These are phyloP conservation scores for Ustulina deusta DNA, from an alignment of 2,329 filamentous ascomycete genomes.

Conservation along the genomic window DNA sequence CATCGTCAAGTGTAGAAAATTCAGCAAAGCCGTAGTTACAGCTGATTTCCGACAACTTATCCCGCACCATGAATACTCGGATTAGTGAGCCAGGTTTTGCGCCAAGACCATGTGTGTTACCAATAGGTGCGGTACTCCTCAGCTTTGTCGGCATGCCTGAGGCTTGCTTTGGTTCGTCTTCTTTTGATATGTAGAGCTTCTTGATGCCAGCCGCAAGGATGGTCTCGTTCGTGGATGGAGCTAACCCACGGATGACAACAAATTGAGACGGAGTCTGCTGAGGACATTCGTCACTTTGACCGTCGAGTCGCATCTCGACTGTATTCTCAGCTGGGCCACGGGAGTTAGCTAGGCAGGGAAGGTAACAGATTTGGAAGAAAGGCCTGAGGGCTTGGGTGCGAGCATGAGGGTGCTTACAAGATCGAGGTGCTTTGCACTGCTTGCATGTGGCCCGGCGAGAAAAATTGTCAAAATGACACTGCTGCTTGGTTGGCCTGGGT, in stretches of 20 bases:
- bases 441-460: conserved; percentile 52
- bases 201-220: conserved; percentile 78
- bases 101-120: conserved; percentile 71
- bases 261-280: conserved; percentile 76
- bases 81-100: conserved; percentile 80
- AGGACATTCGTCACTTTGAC: conserved; percentile 61
- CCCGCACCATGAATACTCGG: conserved; percentile 81
- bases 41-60: conserved; percentile 76
- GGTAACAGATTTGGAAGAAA: not conserved
- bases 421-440: conserved; percentile 52
- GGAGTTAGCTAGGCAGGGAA: not conserved
- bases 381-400: not conserved
- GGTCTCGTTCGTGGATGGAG: conserved; percentile 77
- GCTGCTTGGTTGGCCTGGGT: conserved; percentile 29
- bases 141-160: conserved; percentile 64
- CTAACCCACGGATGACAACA: conserved; percentile 78
- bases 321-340: conserved; percentile 47
- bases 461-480: conserved; percentile 54
- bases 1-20: conserved; percentile 81
- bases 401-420: conserved; percentile 46
- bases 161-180: conserved; percentile 61
- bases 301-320: conserved; percentile 58
- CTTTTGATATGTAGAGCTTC: conserved; percentile 74
- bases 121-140: conserved; percentile 69
- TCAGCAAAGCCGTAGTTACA: conserved; percentile 88